Base-by-base conservation (phyloP, 805 yeast species). In the Zygosaccharomyces bisporus region DNA sequence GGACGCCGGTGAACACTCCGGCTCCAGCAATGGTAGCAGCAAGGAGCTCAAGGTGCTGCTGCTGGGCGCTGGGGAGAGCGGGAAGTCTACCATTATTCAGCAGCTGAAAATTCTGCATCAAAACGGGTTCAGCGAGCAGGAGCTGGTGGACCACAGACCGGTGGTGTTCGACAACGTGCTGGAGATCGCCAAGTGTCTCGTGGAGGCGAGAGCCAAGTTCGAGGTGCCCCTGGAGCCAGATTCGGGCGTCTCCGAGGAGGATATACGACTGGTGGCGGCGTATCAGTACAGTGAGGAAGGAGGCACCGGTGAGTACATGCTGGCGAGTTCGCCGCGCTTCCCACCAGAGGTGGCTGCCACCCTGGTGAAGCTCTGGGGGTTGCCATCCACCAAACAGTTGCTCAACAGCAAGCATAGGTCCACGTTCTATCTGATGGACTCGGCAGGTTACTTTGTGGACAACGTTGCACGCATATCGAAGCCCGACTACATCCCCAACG, bases 371-470 rank as follows among this genome's bases (percentile, higher is more conserved):
- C 58, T 89, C 21, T 80, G 89, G 72, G 54, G 61, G 4, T 75
- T 79, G 42, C 79, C 82, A 0, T 74, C 75, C 9, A 86, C 88
- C 8, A 70, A 70, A 35, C 66, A 73, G 18, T 71, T 86, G 51
- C 57, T 86, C 20, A 74, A 75, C 9, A 54, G 63, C 10, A 50
- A 72, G 70, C 79, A 81, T 52, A 77, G 81, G 51, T 80, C 82
- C 30, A 79, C 81, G 41, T 88, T 89, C 56, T 87, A 89, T 61
- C 68, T 90, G 34, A 78, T 87, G 76, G 97, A 90, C 61, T 86
- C 95, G 3, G 88, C 96, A 2, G 72, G 72, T 47, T 86, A 86
- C 60, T 88, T 89, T 62, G 75, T 89, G 54, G 75, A 80, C 14
- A 80, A 82, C 53, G 60, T 87, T 35, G 74, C 73, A 21, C 48